Base-by-base conservation (phyloP, 495 filamentous ascomycete species). In the Aspergillus ellipticus region DNA sequence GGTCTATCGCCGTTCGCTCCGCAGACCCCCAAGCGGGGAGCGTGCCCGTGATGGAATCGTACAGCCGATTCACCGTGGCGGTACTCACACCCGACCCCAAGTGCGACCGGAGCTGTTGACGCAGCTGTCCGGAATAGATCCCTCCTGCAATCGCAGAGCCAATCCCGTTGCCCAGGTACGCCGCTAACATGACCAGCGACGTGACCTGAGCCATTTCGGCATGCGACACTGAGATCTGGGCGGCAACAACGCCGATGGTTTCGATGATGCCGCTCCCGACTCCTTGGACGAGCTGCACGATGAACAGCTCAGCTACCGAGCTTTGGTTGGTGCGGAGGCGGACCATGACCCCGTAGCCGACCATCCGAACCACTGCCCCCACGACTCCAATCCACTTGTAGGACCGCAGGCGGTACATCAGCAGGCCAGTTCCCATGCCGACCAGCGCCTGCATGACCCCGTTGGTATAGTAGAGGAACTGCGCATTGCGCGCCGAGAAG, bases 311-410 rank as follows among this genome's bases (percentile, higher is more conserved):
- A 0, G 60, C 72, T 2, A 67, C 51, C 15, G 71, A 72, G 53
- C 77, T 80, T 3, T 73, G 62, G 49, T 74, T 71, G 1, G 73
- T 76, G 1, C 77, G 70, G 15, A 79, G 70, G 0, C 74, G 72
- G 33, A 78, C 68, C 76, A 80, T 80, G 28, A 79, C 66, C 1
- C 75, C 76, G 51, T 80, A 80, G 7, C 77, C 77, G 21, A 78
- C 54, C 20, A 79, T 61, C 7, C 77, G 73, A 21, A 80, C 49
- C 1, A 66, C 46, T 2, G 71, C 69, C 10, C 70, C 77, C 1
- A 59, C 54, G 8, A 80, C 64, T 13, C 67, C 64, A 13, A 80
- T 68, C 70, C 70, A 77, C 53, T 80, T 80, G 61, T 75, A 79
- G 3, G 68, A 70, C 9, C 70, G 66, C 2, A 72, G 66, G 51